phyloP scores from a whole-genome alignment of 179 eudicot genomes.

The Amaranthus tricolor region DNA sequence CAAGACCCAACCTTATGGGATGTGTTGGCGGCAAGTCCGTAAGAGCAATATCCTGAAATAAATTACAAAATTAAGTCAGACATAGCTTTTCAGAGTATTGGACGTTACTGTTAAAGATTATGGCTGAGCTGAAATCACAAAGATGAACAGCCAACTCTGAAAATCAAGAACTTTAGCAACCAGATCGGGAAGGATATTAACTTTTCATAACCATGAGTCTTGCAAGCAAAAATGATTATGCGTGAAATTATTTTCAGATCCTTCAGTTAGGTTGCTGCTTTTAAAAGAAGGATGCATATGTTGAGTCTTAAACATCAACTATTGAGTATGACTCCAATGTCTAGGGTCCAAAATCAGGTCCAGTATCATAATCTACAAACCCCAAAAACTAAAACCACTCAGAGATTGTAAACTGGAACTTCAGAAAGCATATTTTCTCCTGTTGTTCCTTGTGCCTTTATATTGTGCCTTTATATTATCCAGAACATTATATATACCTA shows the following conservation, averaged over 20 bases:
- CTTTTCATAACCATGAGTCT: not conserved
- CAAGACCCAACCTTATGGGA: slow-evolving; percentile 71
- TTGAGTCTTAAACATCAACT: not conserved
- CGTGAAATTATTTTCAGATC: not conserved
- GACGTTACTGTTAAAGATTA: not conserved
- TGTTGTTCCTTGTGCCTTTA: not conserved
- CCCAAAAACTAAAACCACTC: not conserved
- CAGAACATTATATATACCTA: not conserved
- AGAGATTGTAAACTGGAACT: not conserved
- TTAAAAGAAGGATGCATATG: not conserved
- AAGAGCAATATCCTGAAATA: slow-evolving; percentile 52
- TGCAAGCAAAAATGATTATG: not conserved
- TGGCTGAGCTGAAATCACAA: not conserved
- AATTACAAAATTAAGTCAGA: slow-evolving; percentile 1
- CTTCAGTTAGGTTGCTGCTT: not conserved
- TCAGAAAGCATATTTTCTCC: not conserved
- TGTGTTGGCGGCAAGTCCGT: slow-evolving; percentile 65
- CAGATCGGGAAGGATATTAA: too few species aligned
- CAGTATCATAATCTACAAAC: not conserved
- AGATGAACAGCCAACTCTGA: not conserved
- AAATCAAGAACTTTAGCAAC: not conserved
- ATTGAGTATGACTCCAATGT: not conserved
- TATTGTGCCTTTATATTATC: not conserved
- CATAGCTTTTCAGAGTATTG: not conserved
- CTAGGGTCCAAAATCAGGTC: not conserved